Conservation (phyloP, 768 basidiomycete species). For the Serendipita indica region DNA sequence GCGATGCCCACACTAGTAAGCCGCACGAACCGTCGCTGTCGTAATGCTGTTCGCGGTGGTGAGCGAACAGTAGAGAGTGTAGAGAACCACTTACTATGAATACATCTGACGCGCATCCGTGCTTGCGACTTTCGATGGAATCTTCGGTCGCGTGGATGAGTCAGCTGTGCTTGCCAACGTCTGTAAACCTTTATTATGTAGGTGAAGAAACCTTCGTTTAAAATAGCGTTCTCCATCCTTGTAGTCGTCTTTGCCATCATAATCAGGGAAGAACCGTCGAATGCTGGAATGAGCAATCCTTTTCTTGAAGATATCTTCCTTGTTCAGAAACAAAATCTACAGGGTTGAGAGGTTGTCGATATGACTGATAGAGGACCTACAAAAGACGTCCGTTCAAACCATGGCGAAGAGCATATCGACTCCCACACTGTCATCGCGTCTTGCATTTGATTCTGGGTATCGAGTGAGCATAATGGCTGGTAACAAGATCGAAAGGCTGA, state of each 20-base stretch:
- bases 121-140: not conserved
- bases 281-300: slow-evolving; percentile 75
- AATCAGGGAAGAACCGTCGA: slow-evolving; percentile 83
- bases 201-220: slow-evolving; percentile 63
- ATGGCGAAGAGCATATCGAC: slow-evolving; percentile 93
- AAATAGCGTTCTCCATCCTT: slow-evolving; percentile 79
- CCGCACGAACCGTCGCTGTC: not conserved
- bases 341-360: not conserved
- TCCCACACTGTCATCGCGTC: slow-evolving; percentile 99
- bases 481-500: slow-evolving; percentile 24
- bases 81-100: not conserved
- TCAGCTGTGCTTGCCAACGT: not conserved
- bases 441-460: slow-evolving; percentile 85
- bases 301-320: slow-evolving; percentile 81
- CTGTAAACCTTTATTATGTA: slow-evolving; percentile 51
- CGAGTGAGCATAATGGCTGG: not conserved
- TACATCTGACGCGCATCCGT: not conserved
- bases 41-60: not conserved
- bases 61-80: not conserved
- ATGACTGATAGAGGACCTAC: slow-evolving; percentile 30
- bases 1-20: not conserved
- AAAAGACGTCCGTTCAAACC: slow-evolving; percentile 90
- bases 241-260: slow-evolving; percentile 43
- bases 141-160: not conserved
- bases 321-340: slow-evolving; percentile 89